Base-by-base conservation (phyloP, 1,139 yeast genomes). In the Hansenula sp. region DNA sequence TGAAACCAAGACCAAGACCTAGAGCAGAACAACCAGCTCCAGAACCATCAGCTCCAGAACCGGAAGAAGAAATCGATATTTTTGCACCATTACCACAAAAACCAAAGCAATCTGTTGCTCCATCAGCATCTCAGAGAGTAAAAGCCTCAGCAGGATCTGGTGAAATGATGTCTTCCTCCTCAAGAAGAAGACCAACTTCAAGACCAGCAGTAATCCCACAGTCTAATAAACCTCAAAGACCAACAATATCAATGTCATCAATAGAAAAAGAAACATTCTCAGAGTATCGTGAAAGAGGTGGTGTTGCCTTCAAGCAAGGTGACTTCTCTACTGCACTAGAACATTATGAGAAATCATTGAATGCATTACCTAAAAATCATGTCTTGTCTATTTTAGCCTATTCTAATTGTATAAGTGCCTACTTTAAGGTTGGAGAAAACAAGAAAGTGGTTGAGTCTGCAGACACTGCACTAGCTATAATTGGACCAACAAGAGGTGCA, bases 371-470 rank as follows among this genome's bases (percentile, higher is more conserved):
- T 0, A 51, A 57, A 1, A 65, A 65, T 6, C 96, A 92, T 59
- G 75, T 83, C 36, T 68, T 81, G 25, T 70, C 84, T 28, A 74
- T 90, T 2, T 70, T 90, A 25, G 75, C 89, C 3, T 69, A 72
- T 36, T 84, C 97, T 1, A 94, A 94, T 57, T 71, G 94, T 26
- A 82, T 95, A 0, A 68, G 84, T 2, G 80, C 87, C 7, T 72
- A 73, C 39, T 68, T 80, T 34, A 86, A 86, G 55, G 64, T 79
- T 11, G 98, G 98, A 1, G 82, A 87, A 50, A 73, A 86, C 45
- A 79, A 79, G 45, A 71, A 73, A 28, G 82, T 89, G 11, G 58
- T 80, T 27, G 66, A 64, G 3, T 71, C 72, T 47, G 69, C 86
- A 5, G 71, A 74, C 0, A 63, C 64, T 21, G 96, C 90, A 0